phyloP scores from a whole-genome alignment of 495 filamentous ascomycete species.

The Penicillium samsonianum region DNA sequence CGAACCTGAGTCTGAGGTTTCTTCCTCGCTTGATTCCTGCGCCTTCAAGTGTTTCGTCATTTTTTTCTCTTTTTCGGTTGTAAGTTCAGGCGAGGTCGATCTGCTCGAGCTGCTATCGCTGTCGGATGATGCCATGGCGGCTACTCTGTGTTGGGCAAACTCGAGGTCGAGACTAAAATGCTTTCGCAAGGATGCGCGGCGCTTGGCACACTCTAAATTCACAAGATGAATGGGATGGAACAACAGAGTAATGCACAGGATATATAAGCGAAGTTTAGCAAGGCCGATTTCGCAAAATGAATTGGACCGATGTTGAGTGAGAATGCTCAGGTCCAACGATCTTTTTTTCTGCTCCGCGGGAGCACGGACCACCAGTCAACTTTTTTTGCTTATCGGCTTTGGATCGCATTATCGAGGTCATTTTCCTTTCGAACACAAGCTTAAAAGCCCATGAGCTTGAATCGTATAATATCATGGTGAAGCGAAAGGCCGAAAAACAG shows the following conservation, averaged over 20 bases:
- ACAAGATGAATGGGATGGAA: neutral
- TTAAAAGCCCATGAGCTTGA: neutral
- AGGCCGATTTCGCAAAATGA: neutral
- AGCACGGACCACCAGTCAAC: constrained; percentile 46
- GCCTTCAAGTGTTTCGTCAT: constrained; percentile 36
- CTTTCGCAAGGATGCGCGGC: constrained; percentile 8
- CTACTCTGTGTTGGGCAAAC: constrained; percentile 7
- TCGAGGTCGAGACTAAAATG: neutral
- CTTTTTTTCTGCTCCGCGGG: constrained; percentile 50
- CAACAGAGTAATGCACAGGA: neutral
- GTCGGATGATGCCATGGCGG: constrained; percentile 37
- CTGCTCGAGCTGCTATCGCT: constrained; percentile 37
- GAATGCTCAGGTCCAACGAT: constrained; percentile 22
- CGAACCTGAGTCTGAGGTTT: constrained; percentile 27
- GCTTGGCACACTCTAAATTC: neutral
- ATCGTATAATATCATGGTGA: constrained; percentile 29
- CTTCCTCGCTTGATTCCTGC: constrained; percentile 24
- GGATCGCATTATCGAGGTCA: constrained; percentile 25
- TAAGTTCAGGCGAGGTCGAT: constrained; percentile 35
- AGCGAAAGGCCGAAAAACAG: constrained; percentile 49
- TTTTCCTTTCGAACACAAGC: constrained; percentile 6
- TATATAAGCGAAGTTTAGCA: neutral
- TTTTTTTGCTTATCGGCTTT: constrained; percentile 38
- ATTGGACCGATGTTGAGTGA: constrained; percentile 17
- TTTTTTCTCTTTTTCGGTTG: constrained; percentile 27